Evolutionary conservation across 2,329 filamentous ascomycete genomes (phyloP).

Genomic region (Amauroascus niger): DNA sequence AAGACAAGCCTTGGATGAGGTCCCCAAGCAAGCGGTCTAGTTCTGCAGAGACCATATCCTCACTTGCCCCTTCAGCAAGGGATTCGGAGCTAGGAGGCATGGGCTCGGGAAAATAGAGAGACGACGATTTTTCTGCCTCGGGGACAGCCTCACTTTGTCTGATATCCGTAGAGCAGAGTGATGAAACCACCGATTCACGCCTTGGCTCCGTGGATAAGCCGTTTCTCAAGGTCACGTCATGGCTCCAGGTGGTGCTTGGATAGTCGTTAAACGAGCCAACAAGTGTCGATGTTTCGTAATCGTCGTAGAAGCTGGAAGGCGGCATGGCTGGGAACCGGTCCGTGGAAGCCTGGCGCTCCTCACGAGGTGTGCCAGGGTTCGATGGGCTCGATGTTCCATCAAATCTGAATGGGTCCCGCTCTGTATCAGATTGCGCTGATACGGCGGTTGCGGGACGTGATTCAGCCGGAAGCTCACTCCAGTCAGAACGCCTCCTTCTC

Average conservation of each 20-base stretch:
- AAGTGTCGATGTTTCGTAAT: conserved; percentile 21
- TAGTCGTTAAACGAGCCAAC: conserved; percentile 4
- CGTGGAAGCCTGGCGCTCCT: conserved; percentile 23
- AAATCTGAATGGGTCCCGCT: conserved; percentile 37
- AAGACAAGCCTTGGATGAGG: conserved; percentile 32
- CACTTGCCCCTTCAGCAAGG: conserved; percentile 31
- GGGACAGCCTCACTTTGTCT: neutral
- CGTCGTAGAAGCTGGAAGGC: conserved; percentile 39
- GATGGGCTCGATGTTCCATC: conserved; percentile 28
- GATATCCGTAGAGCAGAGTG: conserved; percentile 13
- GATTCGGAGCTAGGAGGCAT: conserved; percentile 32
- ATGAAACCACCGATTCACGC: conserved; percentile 9
- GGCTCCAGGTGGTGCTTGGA: conserved; percentile 2
- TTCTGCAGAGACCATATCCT: conserved; percentile 31
- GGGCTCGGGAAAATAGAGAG: conserved; percentile 31
- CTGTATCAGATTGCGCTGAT: conserved; percentile 31
- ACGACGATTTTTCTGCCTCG: conserved; percentile 6
- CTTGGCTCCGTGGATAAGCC: neutral
- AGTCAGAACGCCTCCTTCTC: neutral
- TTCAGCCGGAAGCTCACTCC: conserved; percentile 20
- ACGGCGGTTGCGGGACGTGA: conserved; percentile 34
- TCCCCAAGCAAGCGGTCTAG: conserved; percentile 35
- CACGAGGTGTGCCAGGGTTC: conserved; percentile 8
- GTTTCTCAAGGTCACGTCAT: conserved; percentile 10
- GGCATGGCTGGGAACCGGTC: conserved; percentile 36